Evolutionary conservation across 2,329 filamentous ascomycete species (phyloP), one percentile per base, ranked within the genome.

Genomic region (Hyphodiscus sp.): DNA sequence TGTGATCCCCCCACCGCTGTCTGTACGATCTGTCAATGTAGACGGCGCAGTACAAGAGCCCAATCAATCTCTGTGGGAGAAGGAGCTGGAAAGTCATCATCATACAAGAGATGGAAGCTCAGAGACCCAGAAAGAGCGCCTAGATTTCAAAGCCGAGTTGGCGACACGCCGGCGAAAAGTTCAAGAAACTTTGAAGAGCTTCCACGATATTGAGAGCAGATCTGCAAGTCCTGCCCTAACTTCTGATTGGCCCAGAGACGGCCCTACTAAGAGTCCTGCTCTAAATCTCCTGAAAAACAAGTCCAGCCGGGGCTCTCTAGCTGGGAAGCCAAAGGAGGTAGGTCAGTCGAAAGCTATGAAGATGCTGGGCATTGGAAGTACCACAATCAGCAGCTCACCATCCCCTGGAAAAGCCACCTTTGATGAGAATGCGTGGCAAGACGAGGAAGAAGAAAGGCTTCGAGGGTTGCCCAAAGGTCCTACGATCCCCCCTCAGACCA

Each of bases 101-200:
- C 78, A 81, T 57, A 72, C 69, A 23, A 71, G 78, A 41, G 70
- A 74, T 52, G 69, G 69, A 47, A 80, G 77, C 63, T 74, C 72
- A 6, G 76, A 76, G 44, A 78, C 74, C 13, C 72, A 77, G 45
- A 73, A 75, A 26, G 82, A 85, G 50, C 76, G 79, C 4, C 82
- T 89, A 50, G 87, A 89, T 26, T 91, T 91, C 64, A 83, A 85
- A 18, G 82, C 78, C 50, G 85, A 90, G 63, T 76, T 91, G 41
- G 87, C 86, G 1, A 80, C 84, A 58, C 81, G 87, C 16, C 82
- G 86, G 51, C 80, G 81, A 29, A 80, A 85, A 1, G 85, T 91
- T 8, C 83, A 88, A 49, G 86, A 91, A 68, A 85, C 82, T 60
- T 72, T 91, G 45, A 87, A 82, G 8, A 85, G 80, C 0, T 86